phyloP scores from a whole-genome alignment of 192 early-diverging fungal species.

The Rhizophagus sp. region DNA sequence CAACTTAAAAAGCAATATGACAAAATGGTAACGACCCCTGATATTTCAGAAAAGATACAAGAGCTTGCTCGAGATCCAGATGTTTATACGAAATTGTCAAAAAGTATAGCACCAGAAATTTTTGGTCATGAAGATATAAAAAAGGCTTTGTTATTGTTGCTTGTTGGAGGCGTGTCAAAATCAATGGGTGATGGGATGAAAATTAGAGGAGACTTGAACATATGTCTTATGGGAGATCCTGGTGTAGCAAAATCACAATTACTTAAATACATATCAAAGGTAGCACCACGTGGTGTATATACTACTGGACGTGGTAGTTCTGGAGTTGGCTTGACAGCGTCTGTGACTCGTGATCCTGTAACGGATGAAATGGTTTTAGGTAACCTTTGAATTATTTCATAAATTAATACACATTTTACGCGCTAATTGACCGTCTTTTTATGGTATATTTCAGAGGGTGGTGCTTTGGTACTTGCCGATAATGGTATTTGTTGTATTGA shows the following conservation, averaged over 20 bases:
- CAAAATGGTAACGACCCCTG: slow-evolving; percentile 69
- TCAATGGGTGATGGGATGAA: slow-evolving; percentile 89
- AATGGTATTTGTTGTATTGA: slow-evolving; percentile 99
- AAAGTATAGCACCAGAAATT: slow-evolving; percentile 86
- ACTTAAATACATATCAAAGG: slow-evolving; percentile 90
- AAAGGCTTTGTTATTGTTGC: slow-evolving; percentile 81
- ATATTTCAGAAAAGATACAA: slow-evolving; percentile 53
- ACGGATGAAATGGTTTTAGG: slow-evolving; percentile 93
- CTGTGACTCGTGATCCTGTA: slow-evolving; percentile 88
- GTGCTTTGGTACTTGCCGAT: slow-evolving; percentile 96
- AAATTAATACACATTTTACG: not conserved
- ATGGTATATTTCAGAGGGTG: slow-evolving; percentile 66
- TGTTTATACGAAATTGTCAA: slow-evolving; percentile 75
- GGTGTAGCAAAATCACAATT: slow-evolving; percentile 98
- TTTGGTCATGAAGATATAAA: slow-evolving; percentile 93
- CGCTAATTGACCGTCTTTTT: slow-evolving; percentile 71
- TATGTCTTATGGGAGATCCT: slow-evolving; percentile 98
- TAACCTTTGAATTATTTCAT: slow-evolving; percentile 15
- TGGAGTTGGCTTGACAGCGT: slow-evolving; percentile 94
- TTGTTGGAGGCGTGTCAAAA: slow-evolving; percentile 83
- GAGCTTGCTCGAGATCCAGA: slow-evolving; percentile 66
- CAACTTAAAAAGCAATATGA: slow-evolving; percentile 91
- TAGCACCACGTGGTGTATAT: slow-evolving; percentile 94
- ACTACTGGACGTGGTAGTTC: slow-evolving; percentile 96
- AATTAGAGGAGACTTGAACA: slow-evolving; percentile 96